phyloP scores from a whole-genome alignment of 352 stramenopile genomes.

The Thalassiosira ordinaria region DNA sequence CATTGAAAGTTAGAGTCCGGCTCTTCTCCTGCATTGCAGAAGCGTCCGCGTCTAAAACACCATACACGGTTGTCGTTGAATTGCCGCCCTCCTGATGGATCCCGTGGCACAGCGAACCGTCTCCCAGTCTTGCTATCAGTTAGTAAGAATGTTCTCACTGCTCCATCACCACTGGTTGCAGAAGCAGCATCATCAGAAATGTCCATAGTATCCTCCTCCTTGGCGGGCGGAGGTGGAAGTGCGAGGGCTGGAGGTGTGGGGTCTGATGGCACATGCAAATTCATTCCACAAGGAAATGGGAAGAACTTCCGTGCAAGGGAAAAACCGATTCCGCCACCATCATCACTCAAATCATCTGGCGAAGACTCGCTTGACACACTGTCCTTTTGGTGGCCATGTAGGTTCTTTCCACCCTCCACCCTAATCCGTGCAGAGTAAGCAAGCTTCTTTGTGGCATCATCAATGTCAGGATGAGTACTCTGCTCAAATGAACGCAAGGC shows the following conservation, averaged over 20 bases:
- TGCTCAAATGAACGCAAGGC: constrained; percentile 74
- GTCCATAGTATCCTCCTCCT: constrained; percentile 40
- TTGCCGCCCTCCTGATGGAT: constrained; percentile 74
- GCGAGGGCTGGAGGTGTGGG: constrained; percentile 1
- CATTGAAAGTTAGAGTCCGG: constrained; percentile 83
- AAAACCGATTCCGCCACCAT: constrained; percentile 50
- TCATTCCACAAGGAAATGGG: constrained; percentile 56
- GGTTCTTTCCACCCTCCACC: constrained; percentile 53
- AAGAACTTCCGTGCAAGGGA: constrained; percentile 52
- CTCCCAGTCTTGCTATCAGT: constrained; percentile 73
- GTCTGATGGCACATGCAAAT: constrained; percentile 49
- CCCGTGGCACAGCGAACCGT: constrained; percentile 76
- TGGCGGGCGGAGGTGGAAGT: not conserved
- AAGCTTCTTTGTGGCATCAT: constrained; percentile 62
- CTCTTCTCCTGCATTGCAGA: constrained; percentile 69
- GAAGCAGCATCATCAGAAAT: constrained; percentile 62
- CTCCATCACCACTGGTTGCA: constrained; percentile 32
- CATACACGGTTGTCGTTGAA: constrained; percentile 83
- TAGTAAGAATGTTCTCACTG: constrained; percentile 81
- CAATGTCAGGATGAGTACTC: constrained; percentile 66
- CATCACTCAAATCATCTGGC: constrained; percentile 47
- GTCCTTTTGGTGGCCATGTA: constrained; percentile 31
- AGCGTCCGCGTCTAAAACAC: constrained; percentile 82
- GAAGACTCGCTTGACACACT: constrained; percentile 49
- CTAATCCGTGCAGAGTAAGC: constrained; percentile 69